phyloP scores from a whole-genome alignment of 2,329 filamentous ascomycete species.

The Polytolypa hystricis region DNA sequence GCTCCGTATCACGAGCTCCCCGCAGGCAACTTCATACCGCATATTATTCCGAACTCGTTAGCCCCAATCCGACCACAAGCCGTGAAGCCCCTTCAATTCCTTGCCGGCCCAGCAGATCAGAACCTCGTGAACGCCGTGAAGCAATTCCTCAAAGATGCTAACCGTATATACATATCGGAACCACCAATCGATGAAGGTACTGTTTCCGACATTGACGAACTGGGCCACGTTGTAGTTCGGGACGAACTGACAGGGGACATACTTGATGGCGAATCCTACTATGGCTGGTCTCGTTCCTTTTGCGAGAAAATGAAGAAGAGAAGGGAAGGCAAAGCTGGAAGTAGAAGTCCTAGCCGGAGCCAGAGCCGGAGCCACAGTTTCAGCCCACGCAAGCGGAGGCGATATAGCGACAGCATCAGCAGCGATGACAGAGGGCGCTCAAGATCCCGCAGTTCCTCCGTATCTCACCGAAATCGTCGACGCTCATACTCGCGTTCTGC shows the following conservation, averaged over 20 bases:
- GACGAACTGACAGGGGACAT: conserved; percentile 58
- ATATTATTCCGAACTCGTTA: conserved; percentile 64
- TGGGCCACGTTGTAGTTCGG: conserved; percentile 57
- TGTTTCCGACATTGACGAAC: conserved; percentile 56
- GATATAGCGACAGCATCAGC: conserved; percentile 29
- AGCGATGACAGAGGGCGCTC: conserved; percentile 22
- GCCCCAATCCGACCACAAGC: conserved; percentile 60
- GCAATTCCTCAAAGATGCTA: conserved; percentile 56
- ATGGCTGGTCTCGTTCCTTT: conserved; percentile 74
- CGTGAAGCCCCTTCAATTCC: conserved; percentile 61
- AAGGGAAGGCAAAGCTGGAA: conserved; percentile 16
- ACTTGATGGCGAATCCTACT: conserved; percentile 62
- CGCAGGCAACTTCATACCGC: conserved; percentile 68
- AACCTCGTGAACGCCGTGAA: conserved; percentile 58
- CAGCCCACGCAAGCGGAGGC: conserved; percentile 27
- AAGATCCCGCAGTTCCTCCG: conserved; percentile 21
- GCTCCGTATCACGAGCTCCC: conserved; percentile 73
- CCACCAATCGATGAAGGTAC: conserved; percentile 38
- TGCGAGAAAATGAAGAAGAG: conserved; percentile 65
- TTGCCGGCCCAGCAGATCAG: conserved; percentile 56
- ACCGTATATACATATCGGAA: conserved; percentile 53
- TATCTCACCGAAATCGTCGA: conserved; percentile 12
- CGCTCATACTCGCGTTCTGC: conserved; percentile 19
- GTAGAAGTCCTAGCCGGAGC: conserved; percentile 34
- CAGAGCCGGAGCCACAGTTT: conserved; percentile 32